Conservation (phyloP, 805 yeast genomes). For the Saccharomycopsis sp. region DNA sequence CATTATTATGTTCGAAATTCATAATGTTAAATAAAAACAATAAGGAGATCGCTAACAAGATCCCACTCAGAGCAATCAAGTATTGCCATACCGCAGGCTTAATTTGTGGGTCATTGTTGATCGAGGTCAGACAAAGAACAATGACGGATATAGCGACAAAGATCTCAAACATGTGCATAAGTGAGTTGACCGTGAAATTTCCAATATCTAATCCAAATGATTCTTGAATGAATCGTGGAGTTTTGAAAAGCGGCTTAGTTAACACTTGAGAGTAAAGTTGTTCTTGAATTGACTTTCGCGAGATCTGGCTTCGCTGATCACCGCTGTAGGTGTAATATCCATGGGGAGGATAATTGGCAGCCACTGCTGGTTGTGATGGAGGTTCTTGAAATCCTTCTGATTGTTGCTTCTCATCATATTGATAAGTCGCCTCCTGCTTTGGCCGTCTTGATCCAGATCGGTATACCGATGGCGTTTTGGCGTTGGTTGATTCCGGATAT, state of each 20-base stretch:
- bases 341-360: no score
- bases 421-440: no score
- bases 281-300: conserved; percentile 13
- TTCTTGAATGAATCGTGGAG: conserved; percentile 16
- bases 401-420: background rate
- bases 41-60: conserved; percentile 31
- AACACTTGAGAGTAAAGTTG: conserved; percentile 18
- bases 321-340: no score
- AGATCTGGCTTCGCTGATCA: conserved; percentile 2
- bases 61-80: conserved; percentile 32
- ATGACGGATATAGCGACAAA: conserved; percentile 15
- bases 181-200: conserved; percentile 16
- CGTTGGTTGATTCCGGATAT: background rate
- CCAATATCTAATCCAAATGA: conserved; percentile 15
- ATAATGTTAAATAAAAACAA: conserved; percentile 33
- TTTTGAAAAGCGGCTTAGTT: conserved; percentile 13
- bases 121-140: conserved; percentile 14
- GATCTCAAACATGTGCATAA: conserved; percentile 19
- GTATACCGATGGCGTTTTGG: background rate
- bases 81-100: conserved; percentile 30
- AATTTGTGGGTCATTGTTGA: conserved; percentile 26
- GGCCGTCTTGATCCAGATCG: no score
- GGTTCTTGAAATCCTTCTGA: background rate
- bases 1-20: conserved; percentile 34
- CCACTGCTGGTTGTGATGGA: background rate